Evolutionary conservation across 768 basidiomycete genomes (phyloP).

Genomic region (Macrolepiota fuliginosa): DNA sequence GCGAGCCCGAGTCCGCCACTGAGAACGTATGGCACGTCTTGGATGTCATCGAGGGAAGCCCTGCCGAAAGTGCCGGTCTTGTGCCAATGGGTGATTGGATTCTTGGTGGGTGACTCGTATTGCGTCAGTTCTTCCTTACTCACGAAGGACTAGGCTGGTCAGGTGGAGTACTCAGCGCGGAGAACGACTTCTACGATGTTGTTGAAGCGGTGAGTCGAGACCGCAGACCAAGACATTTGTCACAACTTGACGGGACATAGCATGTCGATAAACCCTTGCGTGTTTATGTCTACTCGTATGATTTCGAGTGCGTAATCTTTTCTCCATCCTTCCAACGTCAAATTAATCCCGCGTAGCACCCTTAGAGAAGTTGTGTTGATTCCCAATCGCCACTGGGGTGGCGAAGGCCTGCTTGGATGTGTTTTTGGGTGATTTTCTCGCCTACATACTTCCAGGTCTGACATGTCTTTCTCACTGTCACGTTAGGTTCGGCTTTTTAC

Average conservation of each 20-base stretch:
- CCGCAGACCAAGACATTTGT: background rate
- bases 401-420: constrained; percentile 92
- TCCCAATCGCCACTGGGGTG: constrained; percentile 97
- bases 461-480: constrained; percentile 7
- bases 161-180: constrained; percentile 85
- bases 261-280: constrained; percentile 92
- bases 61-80: constrained; percentile 93
- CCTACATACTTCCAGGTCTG: background rate
- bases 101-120: constrained; percentile 27
- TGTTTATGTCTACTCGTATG: constrained; percentile 95
- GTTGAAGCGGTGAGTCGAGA: constrained; percentile 77
- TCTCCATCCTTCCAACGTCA: constrained; percentile 10
- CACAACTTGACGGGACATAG: constrained; percentile 34
- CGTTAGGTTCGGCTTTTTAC: constrained; percentile 81
- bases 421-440: constrained; percentile 77
- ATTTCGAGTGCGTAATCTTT: constrained; percentile 76
- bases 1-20: constrained; percentile 82
- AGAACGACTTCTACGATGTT: constrained; percentile 95
- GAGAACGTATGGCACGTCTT: constrained; percentile 99
- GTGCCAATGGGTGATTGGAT: constrained; percentile 81
- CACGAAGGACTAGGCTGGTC: constrained; percentile 88
- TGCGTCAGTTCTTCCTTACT: constrained; percentile 14
- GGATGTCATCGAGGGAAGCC: constrained; percentile 93
- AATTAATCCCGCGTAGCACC: constrained; percentile 48
- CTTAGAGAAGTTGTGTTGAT: constrained; percentile 91